phyloP scores from a whole-genome alignment of 176 grass and related monocot genomes.

The Melocanna baccifera region DNA sequence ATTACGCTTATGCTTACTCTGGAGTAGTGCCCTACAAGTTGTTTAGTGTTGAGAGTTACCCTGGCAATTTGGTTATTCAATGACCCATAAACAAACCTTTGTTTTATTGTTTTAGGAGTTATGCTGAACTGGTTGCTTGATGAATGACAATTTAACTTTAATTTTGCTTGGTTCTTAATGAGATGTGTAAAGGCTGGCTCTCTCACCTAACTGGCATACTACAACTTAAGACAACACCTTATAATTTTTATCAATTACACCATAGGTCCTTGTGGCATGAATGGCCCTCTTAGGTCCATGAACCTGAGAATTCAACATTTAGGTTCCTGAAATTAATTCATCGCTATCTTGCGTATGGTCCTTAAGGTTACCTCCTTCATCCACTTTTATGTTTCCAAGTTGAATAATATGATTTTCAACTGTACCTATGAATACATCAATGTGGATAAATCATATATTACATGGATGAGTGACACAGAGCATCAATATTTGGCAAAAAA shows the following conservation, averaged over 20 bases:
- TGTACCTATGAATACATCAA: too few species aligned
- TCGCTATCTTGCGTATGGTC: neutral
- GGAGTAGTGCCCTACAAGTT: too few species aligned
- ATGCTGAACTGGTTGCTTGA: neutral
- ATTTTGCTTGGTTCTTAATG: neutral
- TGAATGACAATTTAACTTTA: neutral
- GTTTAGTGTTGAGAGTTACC: too few species aligned
- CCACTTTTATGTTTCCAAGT: neutral
- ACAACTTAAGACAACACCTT: neutral
- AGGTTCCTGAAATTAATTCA: neutral
- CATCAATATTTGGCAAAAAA: neutral
- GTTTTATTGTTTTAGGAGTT: neutral
- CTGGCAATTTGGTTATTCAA: too few species aligned
- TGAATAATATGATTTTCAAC: neutral
- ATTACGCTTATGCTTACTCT: too few species aligned
- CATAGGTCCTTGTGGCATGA: neutral
- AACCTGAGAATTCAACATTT: neutral
- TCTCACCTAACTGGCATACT: neutral
- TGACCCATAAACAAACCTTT: too few species aligned
- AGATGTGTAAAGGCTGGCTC: neutral
- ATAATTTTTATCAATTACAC: neutral
- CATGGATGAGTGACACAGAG: neutral
- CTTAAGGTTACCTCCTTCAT: neutral
- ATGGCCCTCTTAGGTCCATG: neutral
- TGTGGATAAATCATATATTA: neutral